Base-by-base conservation (phyloP, 73 alveolate species). In the Paramecium caudatum region DNA sequence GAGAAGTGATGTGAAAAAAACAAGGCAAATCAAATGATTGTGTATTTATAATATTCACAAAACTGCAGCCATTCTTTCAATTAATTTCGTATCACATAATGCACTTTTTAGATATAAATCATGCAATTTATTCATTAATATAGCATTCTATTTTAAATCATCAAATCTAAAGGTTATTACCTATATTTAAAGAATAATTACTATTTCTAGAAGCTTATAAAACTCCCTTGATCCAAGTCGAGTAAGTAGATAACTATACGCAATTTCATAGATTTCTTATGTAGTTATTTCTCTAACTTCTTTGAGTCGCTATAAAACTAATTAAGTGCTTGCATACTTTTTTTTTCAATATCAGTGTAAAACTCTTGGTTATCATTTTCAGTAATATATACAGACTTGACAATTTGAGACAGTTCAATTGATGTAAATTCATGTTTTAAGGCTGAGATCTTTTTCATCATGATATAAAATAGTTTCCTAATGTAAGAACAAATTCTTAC, bases 1-100 rank as follows among this genome's bases (percentile, higher is more conserved):
- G 37, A 86, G 47, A 63, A 41, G 82, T 9, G 93, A 86, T 49
- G 88, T 63, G 7, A 86, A 86, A 33, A 62, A 70, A 61, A 86
- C 87, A 21, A 63, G 93, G 65, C 17, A 74, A 25, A 65, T 65
- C 3, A 65, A 36, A 65, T 65, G 83, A 65, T 27, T 12, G 0
- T 21, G 45, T 23, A 23, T 37, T 5, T 55, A 27, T 21, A 23
- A 55, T 6, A 12, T 7, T 74, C 69, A 74, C 43, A 74, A 13
- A 74, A 41, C 23, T 21, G 88, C 17, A 21, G 46, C 69, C 62
- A 41, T 74, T 39, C 69, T 74, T 19, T 74, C 41, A 16, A 74
- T 27, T 0, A 74, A 47, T 6, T 74, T 45, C 19, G 48, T 30
- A 39, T 39, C 69, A 41, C 69, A 74, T 7, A 74, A 25, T 15